Base-by-base conservation (phyloP, 108 stramenopile species). In the Skeletonema marinoi region DNA sequence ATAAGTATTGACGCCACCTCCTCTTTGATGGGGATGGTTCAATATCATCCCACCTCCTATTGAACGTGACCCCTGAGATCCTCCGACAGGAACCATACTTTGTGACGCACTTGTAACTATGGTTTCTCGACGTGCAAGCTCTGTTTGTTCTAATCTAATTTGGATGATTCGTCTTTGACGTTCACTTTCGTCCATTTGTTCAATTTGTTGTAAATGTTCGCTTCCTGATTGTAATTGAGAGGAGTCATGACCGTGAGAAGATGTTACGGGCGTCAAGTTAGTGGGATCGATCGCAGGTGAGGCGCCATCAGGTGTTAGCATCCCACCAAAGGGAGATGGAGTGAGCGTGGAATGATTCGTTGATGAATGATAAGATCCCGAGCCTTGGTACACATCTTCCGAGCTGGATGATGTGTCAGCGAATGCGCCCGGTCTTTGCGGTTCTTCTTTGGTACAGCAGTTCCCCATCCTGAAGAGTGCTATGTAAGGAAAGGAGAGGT, bases 111-210 rank as follows among this genome's bases (percentile, higher is more conserved):
- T 32, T 39, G 66, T 69, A 9, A 80, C 80, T n/a, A 80, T 80
- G 12, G 80, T 51, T 70, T 80, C 80, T 65, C 80, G 30, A 13
- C 80, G 67, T 38, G 80, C 68, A 21, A 80, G 63, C 61, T 80
- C 80, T 33, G 68, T 73, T 69, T 80, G 80, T 65, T 80, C 80
- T 30, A 59, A 39, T 65, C 71, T 65, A 58, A 65, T 74, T 48
- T 74, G 80, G 44, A 62, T 67, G 30, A 80, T 68, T 66, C 63
- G 72, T 70, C 69, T 44, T 56, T 80, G 65, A 6, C 68, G 72
- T 32, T 80, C 79, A 48, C 65, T 65, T 69, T 77, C 76, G 46
- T 77, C 76, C 21, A 68, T 60, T 32, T 64, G 62, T 56, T 66
- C 78, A 29, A 29, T 39, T 62, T 59, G 59, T 17, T 54, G 54